Base-by-base conservation (phyloP, 192 early-diverging fungal genomes). In the Coemansia sp. region DNA sequence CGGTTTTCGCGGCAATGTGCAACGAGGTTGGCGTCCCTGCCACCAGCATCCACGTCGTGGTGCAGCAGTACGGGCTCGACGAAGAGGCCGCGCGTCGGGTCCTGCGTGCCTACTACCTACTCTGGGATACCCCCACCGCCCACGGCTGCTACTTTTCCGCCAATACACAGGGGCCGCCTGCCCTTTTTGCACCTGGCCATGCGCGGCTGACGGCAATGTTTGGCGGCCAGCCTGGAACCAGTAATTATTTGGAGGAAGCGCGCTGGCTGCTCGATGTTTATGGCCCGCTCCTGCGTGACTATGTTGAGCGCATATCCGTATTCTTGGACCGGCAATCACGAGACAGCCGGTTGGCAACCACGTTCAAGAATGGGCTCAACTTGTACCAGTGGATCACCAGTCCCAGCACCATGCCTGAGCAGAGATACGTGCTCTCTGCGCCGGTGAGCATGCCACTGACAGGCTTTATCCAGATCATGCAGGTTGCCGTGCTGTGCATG, bases 151-250 rank as follows among this genome's bases (percentile, higher is more conserved):
- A 84, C 13, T 41, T 33, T 37, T 22, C 7, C 20, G 11, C 17
- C 8, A 17, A 35, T 6, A 21, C 11, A 4, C 10, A 3, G 18
- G 2, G 10, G 3, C 1, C 2, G 6, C 38, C 63, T 4, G 55
- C 47, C 0, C 42, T 71, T 7, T 37, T 81, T 27, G 40, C 57
- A 3, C 45, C 78, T 9, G 74, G 71, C 5, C 62, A 67, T 18
- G 76, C 81, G 14, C 60, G 67, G 21, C 51, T 83, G 13, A 79
- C 90, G 54, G 90, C 90, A 23, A 74, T 95, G 43, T 97, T 97
- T 79, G 94, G 94, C 40, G 94, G 94, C 38, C 92, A 97, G 60
- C 91, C 87, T 30, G 92, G 85, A 44, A 79, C 83, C 16, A 80
- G 83, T 35, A 85, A 84, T 26, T 89, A 85, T 64, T 79, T 97